Evolutionary conservation across 108 stramenopile species (phyloP).

Genomic region (Pseudonitzschia multiseries): DNA sequence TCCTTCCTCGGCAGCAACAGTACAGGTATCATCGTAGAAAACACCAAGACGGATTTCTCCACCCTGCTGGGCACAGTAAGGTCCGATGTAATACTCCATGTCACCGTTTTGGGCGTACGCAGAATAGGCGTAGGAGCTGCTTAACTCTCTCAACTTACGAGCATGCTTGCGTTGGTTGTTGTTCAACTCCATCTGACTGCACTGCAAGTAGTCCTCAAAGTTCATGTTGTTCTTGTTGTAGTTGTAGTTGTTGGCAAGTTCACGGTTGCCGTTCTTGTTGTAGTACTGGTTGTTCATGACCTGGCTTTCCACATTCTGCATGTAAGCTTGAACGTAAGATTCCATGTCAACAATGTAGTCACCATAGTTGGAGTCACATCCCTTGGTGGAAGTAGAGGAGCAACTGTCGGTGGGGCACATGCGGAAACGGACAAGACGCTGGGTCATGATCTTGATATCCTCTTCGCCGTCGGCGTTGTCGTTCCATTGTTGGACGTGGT

Average conservation of each 20-base stretch:
- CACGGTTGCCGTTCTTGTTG: slow-evolving; percentile 6
- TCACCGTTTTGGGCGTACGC: slow-evolving; percentile 34
- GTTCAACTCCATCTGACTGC: slow-evolving; percentile 38
- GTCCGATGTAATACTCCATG: slow-evolving; percentile 73
- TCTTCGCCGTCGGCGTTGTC: slow-evolving; percentile 53
- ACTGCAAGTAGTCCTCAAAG: slow-evolving; percentile 40
- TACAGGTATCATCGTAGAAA: slow-evolving; percentile 82
- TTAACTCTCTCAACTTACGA: slow-evolving; percentile 10
- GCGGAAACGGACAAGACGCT: slow-evolving; percentile 82
- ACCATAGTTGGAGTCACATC: slow-evolving; percentile 70
- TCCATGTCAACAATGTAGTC: slow-evolving; percentile 86
- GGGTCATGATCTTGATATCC: slow-evolving; percentile 72
- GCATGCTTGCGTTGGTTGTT: slow-evolving; percentile 19
- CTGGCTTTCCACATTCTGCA: slow-evolving; percentile 39
- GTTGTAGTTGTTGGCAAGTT: slow-evolving; percentile 27
- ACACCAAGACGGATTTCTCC: slow-evolving; percentile 78
- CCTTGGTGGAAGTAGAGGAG: slow-evolving; percentile 38
- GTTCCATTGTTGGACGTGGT: slow-evolving; percentile 82
- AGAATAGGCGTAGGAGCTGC: slow-evolving; percentile 23
- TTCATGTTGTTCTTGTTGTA: slow-evolving; percentile 39
- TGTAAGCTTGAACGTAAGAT: slow-evolving; percentile 66
- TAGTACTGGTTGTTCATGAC: slow-evolving; percentile 21
- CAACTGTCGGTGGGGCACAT: slow-evolving; percentile 75
- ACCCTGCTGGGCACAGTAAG: slow-evolving; percentile 84
- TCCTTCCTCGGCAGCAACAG: slow-evolving; percentile 46